phyloP scores from a whole-genome alignment of 2,329 filamentous ascomycete genomes.

The Exophiala spinifera region DNA sequence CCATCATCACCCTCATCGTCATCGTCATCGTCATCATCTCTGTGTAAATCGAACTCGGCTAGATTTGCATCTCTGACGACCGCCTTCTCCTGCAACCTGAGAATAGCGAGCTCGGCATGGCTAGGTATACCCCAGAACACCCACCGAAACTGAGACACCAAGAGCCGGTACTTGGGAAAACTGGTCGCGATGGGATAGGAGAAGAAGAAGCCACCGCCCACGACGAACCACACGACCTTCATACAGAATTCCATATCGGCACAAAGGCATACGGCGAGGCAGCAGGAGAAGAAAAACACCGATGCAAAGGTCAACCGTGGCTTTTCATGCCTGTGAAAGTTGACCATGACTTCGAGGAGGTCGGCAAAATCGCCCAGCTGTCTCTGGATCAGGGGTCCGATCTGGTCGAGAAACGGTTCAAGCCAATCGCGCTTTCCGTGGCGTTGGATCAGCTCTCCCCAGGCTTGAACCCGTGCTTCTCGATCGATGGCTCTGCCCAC shows the following conservation, averaged over 20 bases:
- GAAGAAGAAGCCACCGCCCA: slow-evolving; percentile 38
- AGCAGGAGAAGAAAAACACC: slow-evolving; percentile 36
- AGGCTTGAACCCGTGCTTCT: slow-evolving; percentile 32
- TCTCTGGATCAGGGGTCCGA: slow-evolving; percentile 38
- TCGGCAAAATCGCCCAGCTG: slow-evolving; percentile 39
- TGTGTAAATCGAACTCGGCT: slow-evolving; percentile 10
- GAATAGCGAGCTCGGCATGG: slow-evolving; percentile 28
- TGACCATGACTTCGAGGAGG: slow-evolving; percentile 37
- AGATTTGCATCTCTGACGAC: slow-evolving; percentile 10
- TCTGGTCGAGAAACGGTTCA: slow-evolving; percentile 36
- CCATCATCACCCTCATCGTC: not conserved
- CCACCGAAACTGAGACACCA: slow-evolving; percentile 38
- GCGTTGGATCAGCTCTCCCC: slow-evolving; percentile 38
- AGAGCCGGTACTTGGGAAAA: slow-evolving; percentile 37
- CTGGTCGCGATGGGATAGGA: slow-evolving; percentile 36
- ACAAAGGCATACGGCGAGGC: slow-evolving; percentile 32
- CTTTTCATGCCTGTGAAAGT: slow-evolving; percentile 39
- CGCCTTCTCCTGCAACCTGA: slow-evolving; percentile 23
- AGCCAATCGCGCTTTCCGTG: slow-evolving; percentile 39
- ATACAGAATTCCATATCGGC: slow-evolving; percentile 37
- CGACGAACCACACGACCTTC: slow-evolving; percentile 36
- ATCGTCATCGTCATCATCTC: not conserved
- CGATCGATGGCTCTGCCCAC: slow-evolving; percentile 34
- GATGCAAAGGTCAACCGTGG: slow-evolving; percentile 35
- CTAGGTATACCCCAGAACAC: slow-evolving; percentile 41